phyloP scores from a whole-genome alignment of 2,329 filamentous ascomycete genomes.

The Clonostachys sp. region DNA sequence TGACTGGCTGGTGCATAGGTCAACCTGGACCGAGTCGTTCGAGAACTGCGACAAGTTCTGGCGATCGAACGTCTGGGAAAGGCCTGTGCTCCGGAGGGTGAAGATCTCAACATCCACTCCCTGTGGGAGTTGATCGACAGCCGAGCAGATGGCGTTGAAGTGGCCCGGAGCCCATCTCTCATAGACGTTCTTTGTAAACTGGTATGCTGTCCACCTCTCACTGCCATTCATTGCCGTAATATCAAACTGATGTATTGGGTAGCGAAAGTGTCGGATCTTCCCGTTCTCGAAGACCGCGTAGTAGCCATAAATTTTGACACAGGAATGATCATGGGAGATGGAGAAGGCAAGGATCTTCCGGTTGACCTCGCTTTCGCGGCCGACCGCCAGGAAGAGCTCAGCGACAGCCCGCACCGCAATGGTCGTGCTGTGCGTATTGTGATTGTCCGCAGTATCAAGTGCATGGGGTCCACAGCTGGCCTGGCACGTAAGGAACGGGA shows the following conservation, averaged over 20 bases:
- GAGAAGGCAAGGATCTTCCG: constrained; percentile 32
- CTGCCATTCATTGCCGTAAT: constrained; percentile 13
- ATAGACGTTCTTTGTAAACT: constrained; percentile 28
- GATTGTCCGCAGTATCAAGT: constrained; percentile 25
- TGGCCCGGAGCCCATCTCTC: constrained; percentile 25
- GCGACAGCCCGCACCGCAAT: constrained; percentile 29
- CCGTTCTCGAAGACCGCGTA: constrained; percentile 24
- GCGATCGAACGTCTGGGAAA: too few species aligned
- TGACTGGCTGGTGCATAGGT: too few species aligned
- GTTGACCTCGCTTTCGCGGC: constrained; percentile 27
- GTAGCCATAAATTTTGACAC: constrained; percentile 30
- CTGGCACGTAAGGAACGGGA: constrained; percentile 40
- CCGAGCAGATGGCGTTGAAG: constrained; percentile 27
- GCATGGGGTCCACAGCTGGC: constrained; percentile 31
- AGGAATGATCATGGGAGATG: constrained; percentile 17
- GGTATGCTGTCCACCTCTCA: constrained; percentile 3
- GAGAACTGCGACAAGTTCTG: too few species aligned
- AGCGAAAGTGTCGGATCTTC: constrained; percentile 27
- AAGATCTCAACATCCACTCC: neutral
- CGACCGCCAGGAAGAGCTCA: constrained; percentile 29
- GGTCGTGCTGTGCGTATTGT: constrained; percentile 32
- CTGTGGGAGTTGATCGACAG: constrained; percentile 21
- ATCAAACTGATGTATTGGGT: constrained; percentile 23
- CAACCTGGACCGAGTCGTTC: too few species aligned
- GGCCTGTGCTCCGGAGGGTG: too few species aligned